Evolutionary conservation across 495 filamentous ascomycete species (phyloP).

Genomic region (Filosporella fistucella): DNA sequence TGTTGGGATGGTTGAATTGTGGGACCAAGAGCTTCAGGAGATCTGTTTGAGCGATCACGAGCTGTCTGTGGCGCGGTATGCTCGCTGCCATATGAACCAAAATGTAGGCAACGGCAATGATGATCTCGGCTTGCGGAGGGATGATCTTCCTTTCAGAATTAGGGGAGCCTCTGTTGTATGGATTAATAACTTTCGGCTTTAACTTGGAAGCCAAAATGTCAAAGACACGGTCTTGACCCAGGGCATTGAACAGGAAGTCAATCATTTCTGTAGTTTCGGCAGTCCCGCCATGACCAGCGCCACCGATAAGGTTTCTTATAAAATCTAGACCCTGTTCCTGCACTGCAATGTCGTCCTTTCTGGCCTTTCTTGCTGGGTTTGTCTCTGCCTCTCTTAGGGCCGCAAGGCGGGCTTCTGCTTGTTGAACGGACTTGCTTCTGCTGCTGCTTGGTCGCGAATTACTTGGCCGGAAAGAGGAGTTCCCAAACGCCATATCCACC

Average conservation of each 20-base stretch:
- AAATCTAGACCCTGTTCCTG: slow-evolving; percentile 89
- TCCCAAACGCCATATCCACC: slow-evolving; percentile 32
- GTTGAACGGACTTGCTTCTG: slow-evolving; percentile 41
- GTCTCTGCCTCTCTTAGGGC: slow-evolving; percentile 50
- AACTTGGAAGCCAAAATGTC: slow-evolving; percentile 72
- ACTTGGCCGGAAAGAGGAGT: slow-evolving; percentile 29
- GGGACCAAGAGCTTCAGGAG: slow-evolving; percentile 59
- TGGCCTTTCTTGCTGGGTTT: slow-evolving; percentile 51
- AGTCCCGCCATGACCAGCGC: slow-evolving; percentile 54
- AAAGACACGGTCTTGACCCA: slow-evolving; percentile 75
- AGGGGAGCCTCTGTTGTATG: slow-evolving; percentile 26
- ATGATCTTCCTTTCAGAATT: slow-evolving; percentile 34
- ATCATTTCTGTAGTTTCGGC: slow-evolving; percentile 78
- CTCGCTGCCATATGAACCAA: slow-evolving; percentile 84
- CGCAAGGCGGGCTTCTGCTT: slow-evolving; percentile 45
- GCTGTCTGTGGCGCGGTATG: slow-evolving; percentile 65
- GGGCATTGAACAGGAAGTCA: slow-evolving; percentile 68
- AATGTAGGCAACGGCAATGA: slow-evolving; percentile 68
- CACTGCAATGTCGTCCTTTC: slow-evolving; percentile 74
- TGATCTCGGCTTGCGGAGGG: slow-evolving; percentile 64
- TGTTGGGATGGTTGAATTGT: slow-evolving; percentile 67
- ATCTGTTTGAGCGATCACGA: slow-evolving; percentile 51
- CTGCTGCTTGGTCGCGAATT: slow-evolving; percentile 20
- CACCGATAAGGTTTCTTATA: slow-evolving; percentile 83
- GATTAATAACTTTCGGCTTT: slow-evolving; percentile 46